These are phyloP conservation scores for Apocynum venetum DNA, from an alignment of 257 asterid species.

Conservation along the genomic window DNA sequence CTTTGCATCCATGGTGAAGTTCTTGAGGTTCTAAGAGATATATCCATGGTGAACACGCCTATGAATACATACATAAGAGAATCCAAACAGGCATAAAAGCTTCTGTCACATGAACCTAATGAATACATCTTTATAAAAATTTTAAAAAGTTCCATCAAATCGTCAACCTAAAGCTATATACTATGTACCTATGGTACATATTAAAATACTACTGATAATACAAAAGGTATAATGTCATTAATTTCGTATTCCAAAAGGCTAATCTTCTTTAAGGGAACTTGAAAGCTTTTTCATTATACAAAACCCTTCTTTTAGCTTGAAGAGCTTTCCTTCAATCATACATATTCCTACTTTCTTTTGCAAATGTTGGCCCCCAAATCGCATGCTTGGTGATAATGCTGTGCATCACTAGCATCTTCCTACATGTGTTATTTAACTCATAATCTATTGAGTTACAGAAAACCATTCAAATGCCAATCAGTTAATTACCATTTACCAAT, in stretches of 20 bases:
- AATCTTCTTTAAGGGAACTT: constrained; percentile 11
- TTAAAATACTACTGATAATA: background rate
- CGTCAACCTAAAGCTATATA: background rate
- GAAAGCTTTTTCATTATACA: background rate
- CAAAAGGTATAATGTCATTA: background rate
- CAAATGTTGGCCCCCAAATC: constrained; percentile 18
- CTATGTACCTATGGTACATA: background rate
- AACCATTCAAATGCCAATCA: no score
- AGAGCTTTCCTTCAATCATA: constrained; percentile 11
- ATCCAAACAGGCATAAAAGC: constrained; percentile 16
- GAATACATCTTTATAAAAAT: constrained; percentile 20
- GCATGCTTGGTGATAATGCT: constrained; percentile 29
- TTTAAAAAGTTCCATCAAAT: constrained; percentile 3
- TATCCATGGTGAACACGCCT: no score
- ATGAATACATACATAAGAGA: background rate
- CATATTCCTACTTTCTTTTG: constrained; percentile 11
- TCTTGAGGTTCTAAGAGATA: background rate
- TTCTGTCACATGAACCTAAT: constrained; percentile 39
- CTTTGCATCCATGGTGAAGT: background rate
- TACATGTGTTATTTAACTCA: background rate
- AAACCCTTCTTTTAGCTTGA: background rate
- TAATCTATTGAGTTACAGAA: background rate
- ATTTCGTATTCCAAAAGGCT: constrained; percentile 26
- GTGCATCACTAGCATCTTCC: background rate
- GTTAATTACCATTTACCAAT: background rate